These are phyloP conservation scores for Hypericum perforatum DNA, from an alignment of 345 rosid species.

Conservation along the genomic window DNA sequence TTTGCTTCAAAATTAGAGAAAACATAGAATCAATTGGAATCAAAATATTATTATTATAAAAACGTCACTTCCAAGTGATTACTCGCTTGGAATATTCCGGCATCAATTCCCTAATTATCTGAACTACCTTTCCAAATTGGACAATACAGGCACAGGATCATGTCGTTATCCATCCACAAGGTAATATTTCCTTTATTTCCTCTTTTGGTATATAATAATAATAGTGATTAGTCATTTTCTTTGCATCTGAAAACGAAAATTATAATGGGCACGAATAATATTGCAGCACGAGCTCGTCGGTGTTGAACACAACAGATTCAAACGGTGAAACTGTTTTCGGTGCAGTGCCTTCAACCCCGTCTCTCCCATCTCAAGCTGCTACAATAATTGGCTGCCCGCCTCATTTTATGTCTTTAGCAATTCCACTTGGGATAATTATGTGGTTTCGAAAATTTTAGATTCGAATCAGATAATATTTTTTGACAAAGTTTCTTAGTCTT, in stretches of 20 bases:
- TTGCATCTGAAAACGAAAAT: not conserved
- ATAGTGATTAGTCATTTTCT: not conserved
- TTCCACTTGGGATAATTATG: no score
- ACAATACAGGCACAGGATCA: slow-evolving; percentile 40
- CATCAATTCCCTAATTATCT: not conserved
- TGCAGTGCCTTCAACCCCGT: slow-evolving; percentile 44
- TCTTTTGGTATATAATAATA: not conserved
- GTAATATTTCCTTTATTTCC: slow-evolving; percentile 16
- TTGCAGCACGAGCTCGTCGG: slow-evolving; percentile 55
- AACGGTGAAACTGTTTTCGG: slow-evolving; percentile 54
- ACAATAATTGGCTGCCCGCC: no score
- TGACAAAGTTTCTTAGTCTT: no score
- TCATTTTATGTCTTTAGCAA: no score
- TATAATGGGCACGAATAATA: not conserved
- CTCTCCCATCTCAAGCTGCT: slow-evolving; percentile 12
- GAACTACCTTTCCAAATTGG: not conserved
- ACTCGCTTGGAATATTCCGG: no score
- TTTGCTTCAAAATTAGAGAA: no score
- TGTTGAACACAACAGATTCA: slow-evolving; percentile 56
- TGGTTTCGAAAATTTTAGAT: no score
- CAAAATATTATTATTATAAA: no score
- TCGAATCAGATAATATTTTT: no score
- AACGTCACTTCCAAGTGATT: no score
- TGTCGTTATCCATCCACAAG: slow-evolving; percentile 57
- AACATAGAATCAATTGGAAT: no score